phyloP scores from a whole-genome alignment of 257 asterid genomes.

The Osmanthus fragrans region DNA sequence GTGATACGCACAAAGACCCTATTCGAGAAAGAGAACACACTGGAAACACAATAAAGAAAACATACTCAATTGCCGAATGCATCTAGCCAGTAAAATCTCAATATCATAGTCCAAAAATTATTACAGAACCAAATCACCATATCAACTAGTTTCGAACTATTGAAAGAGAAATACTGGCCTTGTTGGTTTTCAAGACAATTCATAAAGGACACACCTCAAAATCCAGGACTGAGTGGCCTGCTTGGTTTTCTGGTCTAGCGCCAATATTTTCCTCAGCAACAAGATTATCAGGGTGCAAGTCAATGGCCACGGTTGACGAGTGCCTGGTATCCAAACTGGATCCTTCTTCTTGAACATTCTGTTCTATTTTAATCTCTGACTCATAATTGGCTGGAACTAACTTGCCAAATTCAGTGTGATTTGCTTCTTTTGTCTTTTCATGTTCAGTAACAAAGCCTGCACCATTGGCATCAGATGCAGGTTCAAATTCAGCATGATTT shows the following conservation, averaged over 20 bases:
- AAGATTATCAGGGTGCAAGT: slow-evolving; percentile 17
- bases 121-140: neutral
- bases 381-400: slow-evolving; percentile 3
- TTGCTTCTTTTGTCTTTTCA: slow-evolving; percentile 24
- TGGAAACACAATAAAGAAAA: neutral
- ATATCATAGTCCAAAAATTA: neutral
- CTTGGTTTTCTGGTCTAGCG: slow-evolving; percentile 17
- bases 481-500: slow-evolving; percentile 15
- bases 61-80: neutral
- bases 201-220: slow-evolving; percentile 38
- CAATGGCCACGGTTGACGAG: slow-evolving; percentile 19
- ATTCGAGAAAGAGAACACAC: neutral
- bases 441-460: slow-evolving; percentile 22
- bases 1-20: neutral
- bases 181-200: neutral
- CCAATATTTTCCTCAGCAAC: slow-evolving; percentile 27
- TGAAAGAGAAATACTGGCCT: neutral
- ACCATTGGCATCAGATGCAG: neutral
- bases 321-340: slow-evolving; percentile 17
- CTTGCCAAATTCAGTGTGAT: slow-evolving; percentile 24
- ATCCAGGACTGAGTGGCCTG: slow-evolving; percentile 23
- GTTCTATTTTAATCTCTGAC: slow-evolving; percentile 26
- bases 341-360: slow-evolving; percentile 27
- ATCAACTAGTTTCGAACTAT: neutral
- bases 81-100: neutral